Evolutionary conservation across 1,284 basidiomycete genomes (phyloP).

Genomic region (Vanrija sp.): DNA sequence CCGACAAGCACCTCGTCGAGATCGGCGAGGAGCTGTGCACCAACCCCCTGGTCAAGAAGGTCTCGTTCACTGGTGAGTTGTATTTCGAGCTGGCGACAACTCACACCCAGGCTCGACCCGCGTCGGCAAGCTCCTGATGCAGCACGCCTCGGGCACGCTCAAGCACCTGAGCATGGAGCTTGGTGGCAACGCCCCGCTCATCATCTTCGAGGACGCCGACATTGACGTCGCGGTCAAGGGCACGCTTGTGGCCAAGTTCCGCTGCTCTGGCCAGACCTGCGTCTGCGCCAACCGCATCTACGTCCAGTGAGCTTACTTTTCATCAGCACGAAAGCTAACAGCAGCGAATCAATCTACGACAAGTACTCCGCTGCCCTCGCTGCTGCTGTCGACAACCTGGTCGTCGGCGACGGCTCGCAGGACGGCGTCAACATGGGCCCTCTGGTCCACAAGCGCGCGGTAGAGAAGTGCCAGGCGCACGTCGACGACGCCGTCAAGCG

Average conservation of each 20-base stretch:
- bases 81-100: too few relatives aligned
- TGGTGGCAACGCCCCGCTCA: constrained; percentile 69
- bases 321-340: too few relatives aligned
- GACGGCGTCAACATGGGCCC: constrained; percentile 77
- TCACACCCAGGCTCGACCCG: constrained; percentile 60
- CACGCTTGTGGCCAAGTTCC: constrained; percentile 85
- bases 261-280: constrained; percentile 76
- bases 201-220: constrained; percentile 93
- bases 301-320: constrained; percentile 56
- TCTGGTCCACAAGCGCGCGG: constrained; percentile 77
- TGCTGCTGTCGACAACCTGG: constrained; percentile 66
- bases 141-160: constrained; percentile 76
- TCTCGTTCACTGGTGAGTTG: constrained; percentile 72
- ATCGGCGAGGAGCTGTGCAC: constrained; percentile 29
- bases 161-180: constrained; percentile 83
- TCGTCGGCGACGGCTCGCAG: constrained; percentile 80
- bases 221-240: constrained; percentile 84
- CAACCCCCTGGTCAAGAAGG: constrained; percentile 63
- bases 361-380: constrained; percentile 27
- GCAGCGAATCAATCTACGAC: constrained; percentile 22
- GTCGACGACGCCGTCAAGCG: constrained; percentile 72
- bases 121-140: constrained; percentile 82
- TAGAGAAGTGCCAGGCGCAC: constrained; percentile 78
- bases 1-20: constrained; percentile 28
- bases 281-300: constrained; percentile 66